These are phyloP conservation scores for Rosa hybrid DNA, from an alignment of 331 rosid species.

Conservation along the genomic window DNA sequence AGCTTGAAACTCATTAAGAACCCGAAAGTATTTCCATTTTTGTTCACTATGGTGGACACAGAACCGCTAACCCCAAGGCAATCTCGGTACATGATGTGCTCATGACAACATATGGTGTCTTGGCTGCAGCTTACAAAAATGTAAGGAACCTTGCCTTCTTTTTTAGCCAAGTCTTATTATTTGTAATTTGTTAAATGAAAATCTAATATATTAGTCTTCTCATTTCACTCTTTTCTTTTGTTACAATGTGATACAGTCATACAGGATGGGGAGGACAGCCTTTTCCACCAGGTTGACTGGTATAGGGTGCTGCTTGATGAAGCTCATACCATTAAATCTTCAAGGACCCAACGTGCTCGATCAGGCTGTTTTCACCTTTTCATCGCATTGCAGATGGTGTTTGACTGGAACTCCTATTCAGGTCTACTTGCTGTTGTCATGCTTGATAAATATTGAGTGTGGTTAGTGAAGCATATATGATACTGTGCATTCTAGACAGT, in stretches of 20 bases:
- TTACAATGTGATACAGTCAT: slow-evolving; percentile 38
- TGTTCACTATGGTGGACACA: slow-evolving; percentile 81
- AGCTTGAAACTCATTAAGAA: slow-evolving; percentile 75
- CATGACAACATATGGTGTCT: slow-evolving; percentile 80
- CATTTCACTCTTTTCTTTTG: background rate
- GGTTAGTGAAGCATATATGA: background rate
- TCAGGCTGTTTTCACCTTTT: slow-evolving; percentile 58
- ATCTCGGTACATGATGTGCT: slow-evolving; percentile 69
- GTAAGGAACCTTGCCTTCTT: slow-evolving; percentile 44
- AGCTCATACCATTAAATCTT: slow-evolving; percentile 82
- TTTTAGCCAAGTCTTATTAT: background rate
- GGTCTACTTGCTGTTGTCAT: slow-evolving; percentile 41
- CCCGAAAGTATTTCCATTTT: slow-evolving; percentile 61
- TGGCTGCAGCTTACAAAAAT: slow-evolving; percentile 50
- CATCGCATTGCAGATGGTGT: slow-evolving; percentile 91
- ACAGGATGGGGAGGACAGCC: slow-evolving; percentile 44
- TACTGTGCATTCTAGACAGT: background rate
- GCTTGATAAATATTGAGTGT: background rate
- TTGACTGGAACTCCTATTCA: slow-evolving; percentile 93
- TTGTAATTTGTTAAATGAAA: background rate
- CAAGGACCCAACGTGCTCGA: slow-evolving; percentile 51
- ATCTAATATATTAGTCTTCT: background rate
- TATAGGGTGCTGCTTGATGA: slow-evolving; percentile 86
- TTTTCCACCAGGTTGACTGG: slow-evolving; percentile 75
- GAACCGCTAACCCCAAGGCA: slow-evolving; percentile 49